These are phyloP conservation scores for Dactylorhiza incarnata DNA, from an alignment of 106 monocot species.

Conservation along the genomic window DNA sequence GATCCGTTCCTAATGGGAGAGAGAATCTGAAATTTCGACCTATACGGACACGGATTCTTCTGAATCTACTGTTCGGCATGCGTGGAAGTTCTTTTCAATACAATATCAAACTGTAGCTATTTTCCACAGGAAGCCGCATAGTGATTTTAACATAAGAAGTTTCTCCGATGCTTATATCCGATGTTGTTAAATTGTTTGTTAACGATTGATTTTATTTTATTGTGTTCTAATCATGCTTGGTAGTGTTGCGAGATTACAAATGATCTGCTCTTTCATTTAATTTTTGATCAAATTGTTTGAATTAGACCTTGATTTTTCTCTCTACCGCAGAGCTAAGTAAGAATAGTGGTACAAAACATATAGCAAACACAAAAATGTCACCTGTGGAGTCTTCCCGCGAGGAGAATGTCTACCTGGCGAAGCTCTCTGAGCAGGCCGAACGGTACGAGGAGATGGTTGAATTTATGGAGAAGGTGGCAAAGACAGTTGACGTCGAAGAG, in stretches of 20 bases:
- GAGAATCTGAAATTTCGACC: background rate
- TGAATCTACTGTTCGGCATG: background rate
- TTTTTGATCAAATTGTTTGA: background rate
- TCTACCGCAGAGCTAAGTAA: background rate
- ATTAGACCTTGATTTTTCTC: background rate
- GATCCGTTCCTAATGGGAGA: background rate
- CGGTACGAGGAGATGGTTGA: conserved; percentile 47
- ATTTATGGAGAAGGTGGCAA: conserved; percentile 50
- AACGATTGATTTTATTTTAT: background rate
- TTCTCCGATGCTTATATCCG: background rate
- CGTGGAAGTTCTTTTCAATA: background rate
- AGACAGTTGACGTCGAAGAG: conserved; percentile 35
- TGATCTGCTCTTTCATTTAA: background rate
- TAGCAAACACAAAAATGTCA: conserved; percentile 13
- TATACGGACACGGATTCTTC: background rate
- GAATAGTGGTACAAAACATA: background rate
- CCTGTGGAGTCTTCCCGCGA: conserved; percentile 28
- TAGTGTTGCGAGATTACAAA: background rate
- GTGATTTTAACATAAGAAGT: background rate
- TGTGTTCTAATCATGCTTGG: background rate
- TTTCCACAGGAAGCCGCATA: background rate
- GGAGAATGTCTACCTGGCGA: conserved; percentile 48
- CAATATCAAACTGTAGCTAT: background rate
- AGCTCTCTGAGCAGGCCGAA: conserved; percentile 40
- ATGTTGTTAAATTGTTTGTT: background rate